Conservation (phyloP, 2,329 filamentous ascomycete genomes). For the Lojkania enalia region DNA sequence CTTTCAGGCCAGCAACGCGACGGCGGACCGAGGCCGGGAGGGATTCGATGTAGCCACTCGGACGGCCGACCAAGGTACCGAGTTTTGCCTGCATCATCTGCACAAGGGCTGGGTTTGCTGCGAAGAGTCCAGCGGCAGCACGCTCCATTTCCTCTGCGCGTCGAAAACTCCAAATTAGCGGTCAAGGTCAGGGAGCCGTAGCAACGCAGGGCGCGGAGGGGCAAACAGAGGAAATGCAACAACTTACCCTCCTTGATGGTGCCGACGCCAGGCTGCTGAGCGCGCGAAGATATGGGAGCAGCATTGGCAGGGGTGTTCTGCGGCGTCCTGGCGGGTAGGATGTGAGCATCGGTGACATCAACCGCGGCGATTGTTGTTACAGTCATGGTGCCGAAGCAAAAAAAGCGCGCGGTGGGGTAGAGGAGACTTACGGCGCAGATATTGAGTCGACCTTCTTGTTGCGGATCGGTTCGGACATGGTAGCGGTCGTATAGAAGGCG, state of each 20-base stretch:
- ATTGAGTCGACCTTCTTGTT: slow-evolving; percentile 66
- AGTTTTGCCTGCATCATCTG: slow-evolving; percentile 98
- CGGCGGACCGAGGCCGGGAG: slow-evolving; percentile 86
- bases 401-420: slow-evolving; percentile 28
- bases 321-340: slow-evolving; percentile 70
- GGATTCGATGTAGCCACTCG: slow-evolving; percentile 97
- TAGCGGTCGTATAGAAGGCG: slow-evolving; percentile 35
- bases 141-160: slow-evolving; percentile 84
- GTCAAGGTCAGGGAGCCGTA: slow-evolving; percentile 27
- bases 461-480: slow-evolving; percentile 70
- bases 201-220: slow-evolving; percentile 30
- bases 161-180: slow-evolving; percentile 43
- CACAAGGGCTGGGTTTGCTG: slow-evolving; percentile 90
- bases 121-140: slow-evolving; percentile 88
- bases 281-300: slow-evolving; percentile 96
- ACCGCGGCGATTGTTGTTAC: slow-evolving; percentile 26
- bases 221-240: slow-evolving; percentile 22
- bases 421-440: slow-evolving; percentile 63
- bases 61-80: slow-evolving; percentile 87
- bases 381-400: slow-evolving; percentile 26
- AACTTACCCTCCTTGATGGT: slow-evolving; percentile 94
- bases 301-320: slow-evolving; percentile 97
- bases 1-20: slow-evolving; percentile 93
- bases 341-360: slow-evolving; percentile 40
- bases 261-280: slow-evolving; percentile 88